Evolutionary conservation across 1,284 basidiomycete genomes (phyloP).

Genomic region (Mycena sp.): DNA sequence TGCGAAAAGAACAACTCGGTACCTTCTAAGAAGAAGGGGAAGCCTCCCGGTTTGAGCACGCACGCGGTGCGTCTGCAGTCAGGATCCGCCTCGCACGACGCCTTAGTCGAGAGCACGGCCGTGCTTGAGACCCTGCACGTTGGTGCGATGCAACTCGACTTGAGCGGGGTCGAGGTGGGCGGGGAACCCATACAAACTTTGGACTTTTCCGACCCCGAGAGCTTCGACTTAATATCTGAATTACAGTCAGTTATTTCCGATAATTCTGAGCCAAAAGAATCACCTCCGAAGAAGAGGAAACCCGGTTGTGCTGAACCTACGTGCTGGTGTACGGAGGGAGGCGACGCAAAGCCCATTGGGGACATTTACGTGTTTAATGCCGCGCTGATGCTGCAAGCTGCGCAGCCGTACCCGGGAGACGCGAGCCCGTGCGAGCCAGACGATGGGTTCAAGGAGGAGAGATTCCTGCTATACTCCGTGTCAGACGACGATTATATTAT

Average conservation of each 20-base stretch:
- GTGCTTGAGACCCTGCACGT: constrained; percentile 1
- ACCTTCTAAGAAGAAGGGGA: no score
- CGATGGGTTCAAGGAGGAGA: not conserved
- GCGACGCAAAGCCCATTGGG: not conserved
- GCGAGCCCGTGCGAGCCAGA: not conserved
- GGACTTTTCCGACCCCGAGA: not conserved
- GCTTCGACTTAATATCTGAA: not conserved
- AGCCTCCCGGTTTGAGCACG: no score
- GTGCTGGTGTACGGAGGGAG: no score
- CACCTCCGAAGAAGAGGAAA: no score
- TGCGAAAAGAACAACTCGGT: no score
- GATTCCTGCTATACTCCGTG: not conserved
- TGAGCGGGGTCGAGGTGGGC: not conserved
- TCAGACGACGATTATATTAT: not conserved
- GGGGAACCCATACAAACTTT: not conserved
- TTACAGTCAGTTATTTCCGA: not conserved
- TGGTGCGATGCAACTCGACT: not conserved
- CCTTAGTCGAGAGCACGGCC: not conserved
- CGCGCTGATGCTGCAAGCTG: not conserved
- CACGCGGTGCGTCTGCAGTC: no score
- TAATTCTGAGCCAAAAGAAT: no score
- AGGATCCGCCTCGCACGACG: not conserved
- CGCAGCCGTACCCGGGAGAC: constrained; percentile 7
- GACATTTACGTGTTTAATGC: not conserved
- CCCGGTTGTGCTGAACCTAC: no score